Evolutionary conservation across 192 early-diverging fungal species (phyloP), one percentile per base, ranked within the genome.

Genomic region (Backusella parvicylindrica): DNA sequence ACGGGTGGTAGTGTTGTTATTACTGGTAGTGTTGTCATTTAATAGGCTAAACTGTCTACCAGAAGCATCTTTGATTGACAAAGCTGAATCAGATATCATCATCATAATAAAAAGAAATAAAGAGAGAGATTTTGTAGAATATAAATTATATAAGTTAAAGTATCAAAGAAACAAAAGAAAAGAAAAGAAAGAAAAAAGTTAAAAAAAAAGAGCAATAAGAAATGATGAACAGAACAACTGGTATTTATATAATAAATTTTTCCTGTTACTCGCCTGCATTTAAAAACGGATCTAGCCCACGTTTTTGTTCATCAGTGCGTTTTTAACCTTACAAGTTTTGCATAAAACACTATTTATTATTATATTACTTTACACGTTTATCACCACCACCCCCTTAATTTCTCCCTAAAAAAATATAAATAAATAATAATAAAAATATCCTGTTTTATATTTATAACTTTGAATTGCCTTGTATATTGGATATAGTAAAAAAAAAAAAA

Each of bases 61-160:
- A 18, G 81, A 82, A 49, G 86, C 78, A 71, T 87, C 83, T n/a
- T 80, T 86, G 66, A 87, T 81, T 30, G 83, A 89, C 21, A 89
- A 73, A 30, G 50, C 3, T 49, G 69, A 64, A 47, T 77, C 75
- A 11, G 31, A 60, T 36, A 40, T 68, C 32, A 67, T 69, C 11
- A 18, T 53, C 36, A 23, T 71, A 47, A 33, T 56, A 15, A n/a
- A 26, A 37, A 26, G 37, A 68, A 40, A 64, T 47, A 12, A 23
- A 68, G 26, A 31, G 6, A 26, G 31, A 32, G 50, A 31, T 6
- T 21, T 23, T 31, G n/a, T n/a, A n/a, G n/a, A n/a, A n/a, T n/a
- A n/a, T n/a, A n/a, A n/a, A 33, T 66, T 23, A 70, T 68, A 70
- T 1, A 11, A 68, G 15, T 26, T 26, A 13, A 47, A 41, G 26